These are phyloP conservation scores for Danielia oregonensis DNA, from an alignment of 805 yeast species.

Conservation along the genomic window DNA sequence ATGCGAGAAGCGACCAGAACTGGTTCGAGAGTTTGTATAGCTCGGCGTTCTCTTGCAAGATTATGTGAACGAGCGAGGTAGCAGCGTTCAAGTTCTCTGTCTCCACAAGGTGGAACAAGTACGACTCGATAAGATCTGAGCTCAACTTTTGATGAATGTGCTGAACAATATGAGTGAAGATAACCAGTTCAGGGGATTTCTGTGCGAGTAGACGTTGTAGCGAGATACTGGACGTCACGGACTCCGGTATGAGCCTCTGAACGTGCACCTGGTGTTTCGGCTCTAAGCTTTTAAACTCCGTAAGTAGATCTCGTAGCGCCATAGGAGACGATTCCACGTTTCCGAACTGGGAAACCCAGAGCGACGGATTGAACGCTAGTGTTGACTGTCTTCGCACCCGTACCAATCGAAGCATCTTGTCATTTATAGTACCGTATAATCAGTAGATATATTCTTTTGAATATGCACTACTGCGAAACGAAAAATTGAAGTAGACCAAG, in stretches of 20 bases:
- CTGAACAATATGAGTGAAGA: constrained; percentile 8
- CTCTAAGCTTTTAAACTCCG: neutral
- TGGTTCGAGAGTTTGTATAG: constrained; percentile 26
- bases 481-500: neutral
- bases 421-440: too few species aligned
- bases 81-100: constrained; percentile 21
- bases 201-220: neutral
- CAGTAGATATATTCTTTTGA: neutral
- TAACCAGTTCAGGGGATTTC: constrained; percentile 1
- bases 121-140: constrained; percentile 19
- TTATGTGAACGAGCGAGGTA: constrained; percentile 24
- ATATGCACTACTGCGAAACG: neutral
- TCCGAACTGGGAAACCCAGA: neutral
- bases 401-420: neutral
- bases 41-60: constrained; percentile 11
- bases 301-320: neutral
- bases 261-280: neutral
- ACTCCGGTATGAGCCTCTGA: neutral
- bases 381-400: neutral
- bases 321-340: neutral
- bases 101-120: constrained; percentile 18
- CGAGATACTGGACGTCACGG: neutral
- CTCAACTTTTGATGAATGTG: constrained; percentile 5
- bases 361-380: neutral
- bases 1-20: constrained; percentile 29